A percentile compares a stretch with the other conserved stretches of the same genome.
phyloP scores from a whole-genome alignment of 31 red algal genomes.

The Endocladia muricata region DNA sequence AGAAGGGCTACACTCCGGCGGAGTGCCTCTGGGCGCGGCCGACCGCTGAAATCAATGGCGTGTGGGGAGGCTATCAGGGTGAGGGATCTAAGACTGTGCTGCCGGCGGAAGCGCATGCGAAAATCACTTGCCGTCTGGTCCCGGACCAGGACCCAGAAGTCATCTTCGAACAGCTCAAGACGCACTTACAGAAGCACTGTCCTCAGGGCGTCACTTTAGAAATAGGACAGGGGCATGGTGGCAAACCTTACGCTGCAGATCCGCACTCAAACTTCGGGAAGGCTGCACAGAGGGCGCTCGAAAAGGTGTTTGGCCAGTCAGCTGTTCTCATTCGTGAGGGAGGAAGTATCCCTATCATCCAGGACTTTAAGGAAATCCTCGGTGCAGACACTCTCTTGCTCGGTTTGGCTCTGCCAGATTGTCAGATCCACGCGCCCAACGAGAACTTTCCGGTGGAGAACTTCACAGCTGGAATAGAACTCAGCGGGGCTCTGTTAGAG shows the following conservation, averaged over 20 bases:
- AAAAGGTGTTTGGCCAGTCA: constrained; percentile 1
- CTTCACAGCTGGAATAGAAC: too few relatives aligned
- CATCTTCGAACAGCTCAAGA: neutral
- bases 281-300: constrained; percentile 7
- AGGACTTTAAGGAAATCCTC: constrained; percentile 19
- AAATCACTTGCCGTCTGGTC: constrained; percentile 24
- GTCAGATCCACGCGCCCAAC: constrained; percentile 19
- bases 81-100: constrained; percentile 55
- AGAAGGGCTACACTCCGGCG: constrained; percentile 16
- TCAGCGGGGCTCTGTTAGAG: too few relatives aligned
- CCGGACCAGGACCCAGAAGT: constrained; percentile 34
- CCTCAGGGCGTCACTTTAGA: neutral
- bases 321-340: constrained; percentile 16
- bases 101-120: constrained; percentile 39
- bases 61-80: constrained; percentile 52
- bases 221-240: constrained; percentile 1
- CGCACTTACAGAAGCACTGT: constrained; percentile 6
- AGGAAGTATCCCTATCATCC: constrained; percentile 38
- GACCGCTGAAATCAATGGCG: constrained; percentile 54
- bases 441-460: constrained; percentile 15
- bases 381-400: constrained; percentile 21
- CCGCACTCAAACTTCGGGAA: constrained; percentile 6
- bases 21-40: constrained; percentile 49
- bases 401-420: constrained; percentile 15
- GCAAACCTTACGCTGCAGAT: constrained; percentile 5